Evolutionary conservation across 108 stramenopile genomes (phyloP).

Genomic region (Pseudonitzschia pungens): DNA sequence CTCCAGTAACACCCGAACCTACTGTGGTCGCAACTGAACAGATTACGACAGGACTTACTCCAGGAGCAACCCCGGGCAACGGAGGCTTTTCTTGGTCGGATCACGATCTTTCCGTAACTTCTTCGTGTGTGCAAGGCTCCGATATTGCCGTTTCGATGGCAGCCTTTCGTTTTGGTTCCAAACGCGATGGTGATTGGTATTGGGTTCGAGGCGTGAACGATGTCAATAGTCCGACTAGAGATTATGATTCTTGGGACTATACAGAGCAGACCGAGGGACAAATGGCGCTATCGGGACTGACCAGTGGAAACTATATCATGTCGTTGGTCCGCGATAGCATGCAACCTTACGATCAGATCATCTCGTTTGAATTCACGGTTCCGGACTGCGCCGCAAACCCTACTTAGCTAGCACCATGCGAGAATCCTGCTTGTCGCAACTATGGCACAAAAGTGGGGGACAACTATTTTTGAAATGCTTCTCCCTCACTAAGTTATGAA

Average conservation of each 20-base stretch:
- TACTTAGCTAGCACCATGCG: neutral
- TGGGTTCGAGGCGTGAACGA: neutral
- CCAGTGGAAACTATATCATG: neutral
- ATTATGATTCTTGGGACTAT: conserved; percentile 19
- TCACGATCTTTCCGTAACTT: neutral
- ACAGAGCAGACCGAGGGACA: conserved; percentile 2
- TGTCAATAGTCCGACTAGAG: neutral
- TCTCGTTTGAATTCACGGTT: conserved; percentile 3
- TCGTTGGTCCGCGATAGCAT: conserved; percentile 15
- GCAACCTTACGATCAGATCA: conserved; percentile 3
- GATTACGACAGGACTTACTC: neutral
- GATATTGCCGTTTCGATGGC: neutral
- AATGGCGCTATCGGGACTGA: neutral
- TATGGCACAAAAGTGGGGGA: neutral
- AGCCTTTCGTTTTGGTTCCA: neutral
- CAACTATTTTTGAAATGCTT: neutral
- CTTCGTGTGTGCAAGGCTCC: neutral
- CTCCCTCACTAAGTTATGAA: too few species aligned
- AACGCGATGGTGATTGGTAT: conserved; percentile 15
- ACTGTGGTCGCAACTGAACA: neutral
- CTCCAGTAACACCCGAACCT: neutral
- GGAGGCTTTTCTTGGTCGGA: neutral
- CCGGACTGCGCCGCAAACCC: neutral
- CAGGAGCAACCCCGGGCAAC: neutral
- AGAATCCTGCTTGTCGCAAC: too few species aligned